Base-by-base conservation (phyloP, 352 stramenopile genomes). In the Globisporangium paroecandrum region DNA sequence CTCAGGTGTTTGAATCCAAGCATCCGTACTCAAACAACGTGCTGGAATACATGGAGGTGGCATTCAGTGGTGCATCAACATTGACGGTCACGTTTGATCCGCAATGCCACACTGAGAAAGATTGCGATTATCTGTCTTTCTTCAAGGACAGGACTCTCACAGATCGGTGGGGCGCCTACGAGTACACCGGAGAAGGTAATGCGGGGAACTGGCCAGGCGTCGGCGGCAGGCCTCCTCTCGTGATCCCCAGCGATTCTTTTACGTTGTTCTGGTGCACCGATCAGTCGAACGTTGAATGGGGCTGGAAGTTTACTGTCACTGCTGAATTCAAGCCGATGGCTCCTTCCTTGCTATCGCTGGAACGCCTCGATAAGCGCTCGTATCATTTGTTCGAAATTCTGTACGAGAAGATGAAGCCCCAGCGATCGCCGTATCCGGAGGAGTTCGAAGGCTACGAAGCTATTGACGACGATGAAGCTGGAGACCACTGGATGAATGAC, bases 231-330 rank as follows among this genome's bases (percentile, higher is more conserved):
- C 69, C 83, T 20, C 76, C 85, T 5, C 82, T 97, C 20, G 71
- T 94, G 2, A 94, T 98, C 43, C 69, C 78, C 6, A 74, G 77
- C 0, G 84, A 91, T 34, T 90, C 85, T 6, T 97, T 97, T 58
- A 89, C 77, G 24, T 62, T 97, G 20, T 69, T 95, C 22, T 98
- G 94, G 85, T 81, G 73, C 58, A 94, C 89, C 0, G 91, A 98
- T 71, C 76, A 75, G 0, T 89, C 84, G 8, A 97, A 96, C 68
- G 88, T 93, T 29, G 90, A 97, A 27, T 98, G 91, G 91, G 89
- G 89, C 0, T 95, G 86, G 79, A 87, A 90, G 56, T 93, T 95
- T 54, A 90, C 77, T 8, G 84, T 95, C 0, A 76, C 71, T 20
- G 83, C 85, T 5, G 79, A 89, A 27, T 95, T 90, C 71, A 62